phyloP scores from a whole-genome alignment of 768 basidiomycete genomes.

The Hirschioporus abietinus region DNA sequence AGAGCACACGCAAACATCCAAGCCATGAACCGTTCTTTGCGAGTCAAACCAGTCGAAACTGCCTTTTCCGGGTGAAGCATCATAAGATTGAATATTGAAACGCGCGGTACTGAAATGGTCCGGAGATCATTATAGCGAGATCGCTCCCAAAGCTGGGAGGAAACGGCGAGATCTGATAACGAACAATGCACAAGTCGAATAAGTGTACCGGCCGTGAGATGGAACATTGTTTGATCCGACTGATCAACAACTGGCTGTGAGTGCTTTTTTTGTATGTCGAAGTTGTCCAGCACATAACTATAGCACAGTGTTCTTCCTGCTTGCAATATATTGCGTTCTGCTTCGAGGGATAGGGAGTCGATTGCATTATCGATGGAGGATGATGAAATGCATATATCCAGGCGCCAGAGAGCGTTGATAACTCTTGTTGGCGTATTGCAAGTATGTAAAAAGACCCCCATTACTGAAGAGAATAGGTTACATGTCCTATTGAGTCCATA shows the following conservation, averaged over 20 bases:
- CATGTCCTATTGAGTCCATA: no score
- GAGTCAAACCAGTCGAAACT: background rate
- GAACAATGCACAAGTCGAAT: conserved; percentile 22
- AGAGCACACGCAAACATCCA: conserved; percentile 26
- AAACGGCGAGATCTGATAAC: conserved; percentile 25
- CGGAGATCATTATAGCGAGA: conserved; percentile 20
- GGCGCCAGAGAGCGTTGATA: no score
- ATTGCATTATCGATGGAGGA: conserved; percentile 14
- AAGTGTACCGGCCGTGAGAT: conserved; percentile 30
- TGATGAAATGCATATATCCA: no score
- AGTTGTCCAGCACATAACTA: conserved; percentile 36
- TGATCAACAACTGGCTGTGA: conserved; percentile 27
- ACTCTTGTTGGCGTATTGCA: no score
- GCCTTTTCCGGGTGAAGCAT: conserved; percentile 5
- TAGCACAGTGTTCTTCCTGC: conserved; percentile 22
- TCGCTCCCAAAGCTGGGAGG: conserved; percentile 28
- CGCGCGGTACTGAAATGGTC: background rate
- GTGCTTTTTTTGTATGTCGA: conserved; percentile 33
- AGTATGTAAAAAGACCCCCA: no score
- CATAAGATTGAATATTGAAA: background rate
- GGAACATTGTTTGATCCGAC: conserved; percentile 19
- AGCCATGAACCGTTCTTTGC: conserved; percentile 8
- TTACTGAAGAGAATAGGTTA: no score
- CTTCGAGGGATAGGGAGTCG: conserved; percentile 21
- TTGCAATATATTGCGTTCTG: conserved; percentile 12